phyloP scores from a whole-genome alignment of 148 eudicot species.

The Limonium bicolor region DNA sequence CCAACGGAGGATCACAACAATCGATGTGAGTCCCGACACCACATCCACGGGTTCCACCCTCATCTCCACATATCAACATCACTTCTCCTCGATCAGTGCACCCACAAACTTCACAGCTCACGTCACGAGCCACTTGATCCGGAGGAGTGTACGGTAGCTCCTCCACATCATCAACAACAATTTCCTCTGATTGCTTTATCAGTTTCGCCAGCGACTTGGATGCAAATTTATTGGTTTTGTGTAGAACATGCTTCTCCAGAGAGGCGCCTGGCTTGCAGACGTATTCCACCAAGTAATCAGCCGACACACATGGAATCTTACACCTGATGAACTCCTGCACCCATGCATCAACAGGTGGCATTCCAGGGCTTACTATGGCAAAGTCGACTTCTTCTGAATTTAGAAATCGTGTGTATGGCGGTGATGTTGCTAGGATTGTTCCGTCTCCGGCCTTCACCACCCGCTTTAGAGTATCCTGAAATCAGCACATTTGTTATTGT shows the following conservation, averaged over 20 bases:
- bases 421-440: conserved; percentile 87
- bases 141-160: conserved; percentile 24
- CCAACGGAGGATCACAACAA: conserved; percentile 79
- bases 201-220: conserved; percentile 51
- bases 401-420: conserved; percentile 85
- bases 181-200: conserved; percentile 27
- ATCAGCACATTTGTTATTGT: neutral
- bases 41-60: conserved; percentile 52
- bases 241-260: conserved; percentile 66
- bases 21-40: conserved; percentile 72
- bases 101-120: conserved; percentile 55
- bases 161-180: conserved; percentile 17
- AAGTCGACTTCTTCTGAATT: conserved; percentile 55
- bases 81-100: conserved; percentile 63
- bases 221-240: conserved; percentile 66
- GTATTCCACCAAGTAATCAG: conserved; percentile 86
- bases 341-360: conserved; percentile 81
- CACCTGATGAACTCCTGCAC: conserved; percentile 72
- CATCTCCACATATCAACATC: conserved; percentile 81
- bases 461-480: conserved; percentile 84
- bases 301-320: conserved; percentile 67
- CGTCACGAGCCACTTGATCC: conserved; percentile 16
- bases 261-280: conserved; percentile 88
- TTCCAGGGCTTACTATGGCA: conserved; percentile 82
- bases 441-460: conserved; percentile 92